phyloP scores from a whole-genome alignment of 1,284 basidiomycete genomes.

The Schizophyllum amplum region DNA sequence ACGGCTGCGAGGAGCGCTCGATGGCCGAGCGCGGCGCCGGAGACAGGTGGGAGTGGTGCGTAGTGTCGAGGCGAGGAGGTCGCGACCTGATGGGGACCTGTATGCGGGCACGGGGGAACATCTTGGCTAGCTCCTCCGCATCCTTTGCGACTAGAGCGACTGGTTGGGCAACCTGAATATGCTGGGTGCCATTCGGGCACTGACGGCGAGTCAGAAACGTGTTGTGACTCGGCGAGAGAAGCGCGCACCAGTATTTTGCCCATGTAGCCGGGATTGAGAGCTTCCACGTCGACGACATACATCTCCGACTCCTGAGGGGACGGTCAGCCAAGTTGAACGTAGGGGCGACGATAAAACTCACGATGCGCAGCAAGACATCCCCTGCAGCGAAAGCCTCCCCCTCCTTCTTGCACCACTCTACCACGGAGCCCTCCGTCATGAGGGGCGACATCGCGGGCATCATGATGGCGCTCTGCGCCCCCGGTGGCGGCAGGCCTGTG shows the following conservation, averaged over 20 bases:
- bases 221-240: not conserved
- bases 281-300: conserved; percentile 4
- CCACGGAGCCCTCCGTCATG: conserved; percentile 8
- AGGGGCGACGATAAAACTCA: not conserved
- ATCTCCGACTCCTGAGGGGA: conserved; percentile 8
- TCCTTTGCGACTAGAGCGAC: conserved; percentile 30
- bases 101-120: conserved; percentile 12
- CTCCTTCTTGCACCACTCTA: conserved; percentile 9
- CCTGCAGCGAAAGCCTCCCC: conserved; percentile 9
- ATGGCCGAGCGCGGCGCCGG: not conserved
- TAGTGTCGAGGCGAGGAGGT: conserved; percentile 16
- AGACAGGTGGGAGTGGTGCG: conserved; percentile 14
- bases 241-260: conserved; percentile 8
- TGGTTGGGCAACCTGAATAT: conserved; percentile 32
- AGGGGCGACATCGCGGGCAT: conserved; percentile 10
- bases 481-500: not conserved
- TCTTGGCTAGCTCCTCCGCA: conserved; percentile 19
- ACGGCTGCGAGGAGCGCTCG: not conserved
- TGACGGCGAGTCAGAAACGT: conserved; percentile 8
- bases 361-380: conserved; percentile 9
- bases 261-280: conserved; percentile 6
- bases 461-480: conserved; percentile 3
- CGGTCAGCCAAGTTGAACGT: not conserved
- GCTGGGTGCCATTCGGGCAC: conserved; percentile 31
- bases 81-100: conserved; percentile 17